Base-by-base conservation (phyloP, 441 rosid species). In the Jatropha podagrica region DNA sequence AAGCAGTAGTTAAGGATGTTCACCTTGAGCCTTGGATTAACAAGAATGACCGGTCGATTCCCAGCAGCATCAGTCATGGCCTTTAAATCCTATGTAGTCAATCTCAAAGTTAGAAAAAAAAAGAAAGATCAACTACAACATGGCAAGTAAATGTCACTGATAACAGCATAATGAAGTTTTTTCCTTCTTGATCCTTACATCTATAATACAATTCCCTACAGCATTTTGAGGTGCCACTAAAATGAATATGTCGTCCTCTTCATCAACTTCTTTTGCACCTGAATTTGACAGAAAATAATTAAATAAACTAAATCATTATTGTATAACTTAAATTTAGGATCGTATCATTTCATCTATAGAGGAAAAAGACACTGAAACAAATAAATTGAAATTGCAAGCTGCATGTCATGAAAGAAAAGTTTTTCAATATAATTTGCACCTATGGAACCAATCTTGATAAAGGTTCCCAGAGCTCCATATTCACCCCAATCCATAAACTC, bases 401-500 rank as follows among this genome's bases (percentile, higher is more conserved):
- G 32, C 32, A 32, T 40, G 52, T 65, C 26, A 69, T 27, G 2
- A 23, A 9, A 52, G 37, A 8, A 44, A 73, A 59, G 37, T 7
- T 78, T 52, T 20, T 44, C 26, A 37, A 41, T 64, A 72, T 32
- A 63, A 58, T 46, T 55, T 55, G 41, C 84, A 95, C 98, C 99
- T 86, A 93, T 89, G n/a, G 96, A 89, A 80, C 97, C 98, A 76
- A 95, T 76, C 60, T 91, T 80, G 81, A 95, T 76, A 75, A 93
- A 95, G 49, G 93, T 92, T 58, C 94, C 99, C 79, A 81, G 83
- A 46, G 97, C 95, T 72, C 85, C 95, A 77, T 95, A 82, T 46
- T 88, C 89, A 49, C 97, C 97, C 98, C 98, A 95, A 80, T 95
- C 99, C 98, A 95, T 95, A 80, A 77, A 92, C 83, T 95, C 99